Conservation (phyloP, 1,139 yeast genomes). For the Geotrichum histeridarum region DNA sequence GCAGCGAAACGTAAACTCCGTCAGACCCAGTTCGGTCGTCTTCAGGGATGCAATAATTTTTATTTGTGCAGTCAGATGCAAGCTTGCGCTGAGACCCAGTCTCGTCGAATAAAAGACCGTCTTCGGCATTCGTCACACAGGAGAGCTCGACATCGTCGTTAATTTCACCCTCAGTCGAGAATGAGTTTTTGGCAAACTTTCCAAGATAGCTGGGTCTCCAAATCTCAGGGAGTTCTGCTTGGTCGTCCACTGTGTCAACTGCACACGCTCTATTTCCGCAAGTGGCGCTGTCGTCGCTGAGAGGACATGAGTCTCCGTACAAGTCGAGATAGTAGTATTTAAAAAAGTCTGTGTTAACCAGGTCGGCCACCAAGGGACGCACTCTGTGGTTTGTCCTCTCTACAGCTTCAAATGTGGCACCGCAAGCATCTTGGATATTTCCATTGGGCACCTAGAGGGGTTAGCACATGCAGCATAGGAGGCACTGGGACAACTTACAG, state of each 20-base stretch:
- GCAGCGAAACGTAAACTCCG: constrained; percentile 79
- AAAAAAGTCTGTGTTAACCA: constrained; percentile 53
- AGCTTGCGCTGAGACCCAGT: constrained; percentile 2
- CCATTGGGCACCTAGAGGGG: constrained; percentile 22
- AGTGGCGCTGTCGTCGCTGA: constrained; percentile 72
- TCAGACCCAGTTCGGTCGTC: constrained; percentile 20
- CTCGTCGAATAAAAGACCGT: constrained; percentile 11
- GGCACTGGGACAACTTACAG: constrained; percentile 7
- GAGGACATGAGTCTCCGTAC: constrained; percentile 75
- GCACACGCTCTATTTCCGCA: constrained; percentile 95
- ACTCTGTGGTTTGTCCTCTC: constrained; percentile 48
- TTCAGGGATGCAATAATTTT: constrained; percentile 19
- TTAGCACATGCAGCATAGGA: background rate
- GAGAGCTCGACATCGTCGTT: constrained; percentile 19
- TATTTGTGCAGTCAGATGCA: constrained; percentile 12
- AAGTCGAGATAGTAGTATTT: constrained; percentile 81
- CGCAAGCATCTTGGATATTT: constrained; percentile 40
- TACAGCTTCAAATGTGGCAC: constrained; percentile 51
- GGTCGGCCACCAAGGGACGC: constrained; percentile 50
- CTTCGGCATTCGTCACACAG: constrained; percentile 20
- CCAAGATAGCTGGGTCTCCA: constrained; percentile 76
- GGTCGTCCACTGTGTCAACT: constrained; percentile 65
- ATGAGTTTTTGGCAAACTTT: constrained; percentile 46
- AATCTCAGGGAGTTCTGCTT: constrained; percentile 55
- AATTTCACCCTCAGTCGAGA: constrained; percentile 29